Base-by-base conservation (phyloP, 2,329 filamentous ascomycete genomes). In the Sclerotinia subarctica region DNA sequence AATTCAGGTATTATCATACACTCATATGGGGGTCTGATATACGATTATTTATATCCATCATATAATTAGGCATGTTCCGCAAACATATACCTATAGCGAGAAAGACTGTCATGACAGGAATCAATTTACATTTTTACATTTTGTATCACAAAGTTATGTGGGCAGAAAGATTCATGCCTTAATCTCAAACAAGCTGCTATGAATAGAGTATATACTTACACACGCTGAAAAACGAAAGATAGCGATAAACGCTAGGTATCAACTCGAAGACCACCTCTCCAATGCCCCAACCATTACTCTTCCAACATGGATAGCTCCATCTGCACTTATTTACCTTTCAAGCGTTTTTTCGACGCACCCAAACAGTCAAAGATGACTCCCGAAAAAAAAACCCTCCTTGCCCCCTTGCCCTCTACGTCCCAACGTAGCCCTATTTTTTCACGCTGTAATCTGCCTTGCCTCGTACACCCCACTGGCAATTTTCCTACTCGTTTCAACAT, bases 401-500 rank as follows among this genome's bases (percentile, higher is more conserved):
- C 49, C 13, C 46, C 62, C 38, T 52, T 35, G 35, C 19, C 38
- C 38, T 29, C 26, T n/a, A 49, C 24, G 24, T 44, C 26, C 64
- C n/a, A 29, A 26, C 26, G 47, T 42, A 26, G 49, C 8, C 52
- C 35, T 15, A 24, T 19, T 24, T 32, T 49, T n/a, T 49, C 35
- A 63, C 19, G 7, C 35, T n/a, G 26, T 13, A 19, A 4, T 19
- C 21, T 62, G 10, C 52, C 57, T 67, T 42, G 56, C 65, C 74
- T 91, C 86, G 78, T 95, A 96, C 79, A 89, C 91, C 58, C 92
- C 92, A 76, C 87, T 89, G 32, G 91, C 84, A 72, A 95, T 78
- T 80, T 89, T 94, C 78, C 86, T 86, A 66, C 84, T 80, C 6
- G 85, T 82, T 15, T 87, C 86, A 49, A 96, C 85, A 52, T 88